Evolutionary conservation across 1,284 basidiomycete species (phyloP).

Genomic region (Singerocomus inundabilis): DNA sequence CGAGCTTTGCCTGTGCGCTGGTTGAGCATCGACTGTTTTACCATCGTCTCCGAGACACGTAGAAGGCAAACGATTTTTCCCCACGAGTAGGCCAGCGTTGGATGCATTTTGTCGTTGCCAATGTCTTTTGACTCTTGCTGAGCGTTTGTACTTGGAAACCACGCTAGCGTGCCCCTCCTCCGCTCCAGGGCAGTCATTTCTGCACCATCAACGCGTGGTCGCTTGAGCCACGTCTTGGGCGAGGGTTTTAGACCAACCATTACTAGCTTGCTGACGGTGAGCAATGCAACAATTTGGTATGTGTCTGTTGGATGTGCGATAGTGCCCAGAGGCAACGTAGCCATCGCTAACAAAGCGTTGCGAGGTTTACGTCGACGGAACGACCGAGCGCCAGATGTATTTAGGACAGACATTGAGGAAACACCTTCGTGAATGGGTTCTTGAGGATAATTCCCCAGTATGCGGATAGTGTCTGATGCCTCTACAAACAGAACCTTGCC

Average conservation of each 20-base stretch:
- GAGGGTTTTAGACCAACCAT: slow-evolving; percentile 91
- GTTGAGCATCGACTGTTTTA: slow-evolving; percentile 50
- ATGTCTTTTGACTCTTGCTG: slow-evolving; percentile 29
- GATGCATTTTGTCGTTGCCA: slow-evolving; percentile 37
- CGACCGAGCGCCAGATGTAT: slow-evolving; percentile 5
- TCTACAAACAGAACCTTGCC: slow-evolving; percentile 96
- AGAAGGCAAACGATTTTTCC: slow-evolving; percentile 65
- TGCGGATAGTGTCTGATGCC: slow-evolving; percentile 90
- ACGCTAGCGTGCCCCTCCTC: slow-evolving; percentile 65
- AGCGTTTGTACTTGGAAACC: slow-evolving; percentile 65
- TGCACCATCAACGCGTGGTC: slow-evolving; percentile 55
- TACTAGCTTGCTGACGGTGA: slow-evolving; percentile 90
- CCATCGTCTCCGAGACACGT: slow-evolving; percentile 60
- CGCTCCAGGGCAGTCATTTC: slow-evolving; percentile 43
- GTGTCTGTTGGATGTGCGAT: slow-evolving; percentile 74
- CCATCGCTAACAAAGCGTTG: slow-evolving; percentile 73
- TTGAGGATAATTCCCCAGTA: slow-evolving; percentile 88
- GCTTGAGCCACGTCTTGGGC: slow-evolving; percentile 91
- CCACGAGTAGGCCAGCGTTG: slow-evolving; percentile 84
- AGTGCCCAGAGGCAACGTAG: slow-evolving; percentile 82
- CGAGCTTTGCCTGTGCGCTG: slow-evolving; percentile 58
- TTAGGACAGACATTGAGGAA: slow-evolving; percentile 16
- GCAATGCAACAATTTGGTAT: slow-evolving; percentile 83
- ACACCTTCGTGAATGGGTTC: slow-evolving; percentile 30
- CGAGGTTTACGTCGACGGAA: slow-evolving; percentile 46